phyloP scores from a whole-genome alignment of 441 rosid genomes.

The Manihot esculenta region DNA sequence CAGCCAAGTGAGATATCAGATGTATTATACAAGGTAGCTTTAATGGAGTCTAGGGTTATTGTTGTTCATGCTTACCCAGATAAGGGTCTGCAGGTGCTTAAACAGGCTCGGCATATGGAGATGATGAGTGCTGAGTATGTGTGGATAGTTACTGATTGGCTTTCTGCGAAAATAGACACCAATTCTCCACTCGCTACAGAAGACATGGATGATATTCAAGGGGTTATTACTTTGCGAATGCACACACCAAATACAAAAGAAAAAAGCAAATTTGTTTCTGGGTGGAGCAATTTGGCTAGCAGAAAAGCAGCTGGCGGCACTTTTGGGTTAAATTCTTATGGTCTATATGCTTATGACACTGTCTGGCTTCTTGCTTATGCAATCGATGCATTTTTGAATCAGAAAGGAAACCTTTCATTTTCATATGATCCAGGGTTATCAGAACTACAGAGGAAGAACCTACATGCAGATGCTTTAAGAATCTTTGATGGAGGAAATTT shows the following conservation, averaged over 20 bases:
- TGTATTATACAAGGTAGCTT: conserved; percentile 61
- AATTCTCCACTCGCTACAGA: conserved; percentile 46
- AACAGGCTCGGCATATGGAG: conserved; percentile 61
- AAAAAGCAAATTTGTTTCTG: conserved; percentile 51
- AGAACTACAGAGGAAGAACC: conserved; percentile 35
- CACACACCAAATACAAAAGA: conserved; percentile 61
- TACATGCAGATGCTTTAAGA: conserved; percentile 67
- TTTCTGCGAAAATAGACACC: conserved; percentile 67
- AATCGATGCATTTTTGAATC: conserved; percentile 50
- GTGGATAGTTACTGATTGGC: conserved; percentile 83
- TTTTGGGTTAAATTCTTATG: conserved; percentile 60
- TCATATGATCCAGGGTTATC: conserved; percentile 46
- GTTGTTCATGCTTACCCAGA: conserved; percentile 49
- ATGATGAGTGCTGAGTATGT: conserved; percentile 74
- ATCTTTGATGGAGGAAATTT: conserved; percentile 60
- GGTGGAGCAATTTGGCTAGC: conserved; percentile 65
- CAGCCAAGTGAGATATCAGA: conserved; percentile 52
- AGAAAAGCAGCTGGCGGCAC: conserved; percentile 13
- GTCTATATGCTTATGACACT: conserved; percentile 86
- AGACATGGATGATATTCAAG: conserved; percentile 50
- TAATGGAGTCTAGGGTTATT: conserved; percentile 69
- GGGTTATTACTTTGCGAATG: conserved; percentile 63
- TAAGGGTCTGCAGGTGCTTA: conserved; percentile 54
- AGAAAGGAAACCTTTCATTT: conserved; percentile 68
- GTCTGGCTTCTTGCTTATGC: conserved; percentile 87